A percentile compares a stretch with the other conserved stretches of the same genome.
These are phyloP conservation scores for Pichia sp. DNA, from an alignment of 1,139 yeast species.

Conservation along the genomic window DNA sequence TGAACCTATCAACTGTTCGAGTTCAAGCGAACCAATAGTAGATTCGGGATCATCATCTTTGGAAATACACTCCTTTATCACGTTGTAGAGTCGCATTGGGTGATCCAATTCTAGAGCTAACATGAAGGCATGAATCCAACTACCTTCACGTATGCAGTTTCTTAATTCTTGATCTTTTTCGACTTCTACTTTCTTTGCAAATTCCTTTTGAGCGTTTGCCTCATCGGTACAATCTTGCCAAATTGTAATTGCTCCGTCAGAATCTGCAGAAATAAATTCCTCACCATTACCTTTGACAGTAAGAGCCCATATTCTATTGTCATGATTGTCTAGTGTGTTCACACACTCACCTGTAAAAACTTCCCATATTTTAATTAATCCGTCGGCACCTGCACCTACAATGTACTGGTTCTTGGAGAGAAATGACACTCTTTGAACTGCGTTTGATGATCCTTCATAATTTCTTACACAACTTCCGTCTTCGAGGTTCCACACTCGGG, in stretches of 20 bases:
- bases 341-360: conserved; percentile 66
- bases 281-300: conserved; percentile 63
- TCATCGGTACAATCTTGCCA: conserved; percentile 90
- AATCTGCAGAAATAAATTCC: conserved; percentile 80
- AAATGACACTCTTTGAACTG: conserved; percentile 78
- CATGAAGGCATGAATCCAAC: conserved; percentile 86
- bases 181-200: conserved; percentile 50
- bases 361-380: conserved; percentile 90
- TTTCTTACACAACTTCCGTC: conserved; percentile 76
- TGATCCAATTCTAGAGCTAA: conserved; percentile 82
- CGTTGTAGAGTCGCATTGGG: conserved; percentile 76
- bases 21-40: conserved; percentile 54
- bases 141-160: conserved; percentile 64
- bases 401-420: conserved; percentile 65
- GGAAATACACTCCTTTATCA: conserved; percentile 53
- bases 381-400: conserved; percentile 90
- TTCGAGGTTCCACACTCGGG: conserved; percentile 80
- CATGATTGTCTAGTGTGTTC: conserved; percentile 85
- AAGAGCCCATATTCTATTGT: conserved; percentile 91
- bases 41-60: conserved; percentile 45
- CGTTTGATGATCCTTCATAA: conserved; percentile 91
- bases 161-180: conserved; percentile 85
- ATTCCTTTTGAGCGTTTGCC: conserved; percentile 46
- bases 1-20: conserved; percentile 61
- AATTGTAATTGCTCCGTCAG: conserved; percentile 83